These are phyloP conservation scores for Groenewaldozyma auringiensis DNA, from an alignment of 1,139 yeast genomes.

Conservation along the genomic window DNA sequence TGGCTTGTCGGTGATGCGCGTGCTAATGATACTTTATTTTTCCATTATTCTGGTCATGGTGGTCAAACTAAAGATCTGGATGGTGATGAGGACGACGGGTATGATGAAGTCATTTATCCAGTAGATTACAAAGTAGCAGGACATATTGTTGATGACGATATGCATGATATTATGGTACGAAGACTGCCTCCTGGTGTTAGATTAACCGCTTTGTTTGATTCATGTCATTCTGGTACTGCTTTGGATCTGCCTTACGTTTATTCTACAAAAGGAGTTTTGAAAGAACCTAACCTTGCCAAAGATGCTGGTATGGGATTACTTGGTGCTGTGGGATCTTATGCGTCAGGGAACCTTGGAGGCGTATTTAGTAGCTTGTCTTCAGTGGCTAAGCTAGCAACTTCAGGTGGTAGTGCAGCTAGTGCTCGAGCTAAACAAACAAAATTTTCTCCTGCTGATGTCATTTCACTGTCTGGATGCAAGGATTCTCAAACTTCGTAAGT, in stretches of 20 bases:
- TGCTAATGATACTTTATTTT: conserved; percentile 60
- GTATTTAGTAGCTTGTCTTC: conserved; percentile 43
- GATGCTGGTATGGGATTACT: conserved; percentile 77
- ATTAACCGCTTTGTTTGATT: conserved; percentile 81
- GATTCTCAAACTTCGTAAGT: conserved; percentile 55
- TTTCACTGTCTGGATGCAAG: conserved; percentile 82
- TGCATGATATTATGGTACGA: conserved; percentile 75
- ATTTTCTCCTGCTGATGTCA: conserved; percentile 82
- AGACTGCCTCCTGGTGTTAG: conserved; percentile 77
- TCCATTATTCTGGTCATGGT: conserved; percentile 94
- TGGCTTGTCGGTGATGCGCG: conserved; percentile 81
- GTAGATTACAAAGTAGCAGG: conserved; percentile 73
- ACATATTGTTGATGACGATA: conserved; percentile 71
- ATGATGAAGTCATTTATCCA: conserved; percentile 86
- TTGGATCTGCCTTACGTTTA: conserved; percentile 84
- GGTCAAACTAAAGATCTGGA: conserved; percentile 72
- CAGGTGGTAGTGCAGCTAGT: conserved; percentile 32
- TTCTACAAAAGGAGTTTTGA: conserved; percentile 83
- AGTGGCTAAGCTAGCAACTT: conserved; percentile 42
- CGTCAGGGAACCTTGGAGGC: conserved; percentile 59
- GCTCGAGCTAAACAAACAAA: conserved; percentile 48
- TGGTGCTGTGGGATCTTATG: conserved; percentile 63
- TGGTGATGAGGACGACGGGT: conserved; percentile 90
- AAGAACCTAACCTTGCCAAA: conserved; percentile 81
- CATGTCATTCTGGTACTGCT: conserved; percentile 91